Percentiles rank a stretch among this genome's conserved stretches.
These are phyloP conservation scores for Bolboschoenus planiculmis DNA, from an alignment of 176 grass and related monocot species.

Conservation along the genomic window DNA sequence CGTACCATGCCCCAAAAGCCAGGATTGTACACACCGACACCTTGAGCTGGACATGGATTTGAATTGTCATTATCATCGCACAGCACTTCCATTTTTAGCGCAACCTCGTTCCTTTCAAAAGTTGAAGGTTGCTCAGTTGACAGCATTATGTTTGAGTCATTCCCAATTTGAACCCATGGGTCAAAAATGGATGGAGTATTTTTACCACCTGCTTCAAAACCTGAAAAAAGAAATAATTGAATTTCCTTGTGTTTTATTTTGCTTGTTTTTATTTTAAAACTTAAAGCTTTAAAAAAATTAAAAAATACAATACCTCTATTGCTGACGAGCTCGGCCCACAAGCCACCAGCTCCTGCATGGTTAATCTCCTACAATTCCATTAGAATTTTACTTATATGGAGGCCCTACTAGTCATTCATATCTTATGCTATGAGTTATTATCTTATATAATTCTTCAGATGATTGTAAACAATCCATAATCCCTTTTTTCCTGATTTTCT, in stretches of 20 bases:
- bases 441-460: neutral
- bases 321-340: slow-evolving; percentile 94
- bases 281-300: neutral
- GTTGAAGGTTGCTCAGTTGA: slow-evolving; percentile 66
- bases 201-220: slow-evolving; percentile 87
- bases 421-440: neutral
- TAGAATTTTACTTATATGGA: neutral
- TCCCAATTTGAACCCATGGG: slow-evolving; percentile 80
- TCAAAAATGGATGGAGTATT: slow-evolving; percentile 93
- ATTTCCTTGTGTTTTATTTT: neutral
- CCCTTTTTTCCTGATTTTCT: neutral
- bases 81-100: slow-evolving; percentile 77
- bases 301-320: slow-evolving; percentile 67
- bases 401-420: neutral
- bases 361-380: slow-evolving; percentile 74
- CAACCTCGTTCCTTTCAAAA: slow-evolving; percentile 63
- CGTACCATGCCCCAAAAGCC: slow-evolving; percentile 97
- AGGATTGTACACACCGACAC: slow-evolving; percentile 91
- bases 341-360: slow-evolving; percentile 85
- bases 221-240: slow-evolving; percentile 28
- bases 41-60: slow-evolving; percentile 67
- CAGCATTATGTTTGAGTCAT: slow-evolving; percentile 66
- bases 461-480: neutral
- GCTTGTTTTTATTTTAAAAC: neutral
- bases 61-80: slow-evolving; percentile 39